Base-by-base conservation (phyloP, 2,329 filamentous ascomycete genomes). In the Botrytis galanthina region DNA sequence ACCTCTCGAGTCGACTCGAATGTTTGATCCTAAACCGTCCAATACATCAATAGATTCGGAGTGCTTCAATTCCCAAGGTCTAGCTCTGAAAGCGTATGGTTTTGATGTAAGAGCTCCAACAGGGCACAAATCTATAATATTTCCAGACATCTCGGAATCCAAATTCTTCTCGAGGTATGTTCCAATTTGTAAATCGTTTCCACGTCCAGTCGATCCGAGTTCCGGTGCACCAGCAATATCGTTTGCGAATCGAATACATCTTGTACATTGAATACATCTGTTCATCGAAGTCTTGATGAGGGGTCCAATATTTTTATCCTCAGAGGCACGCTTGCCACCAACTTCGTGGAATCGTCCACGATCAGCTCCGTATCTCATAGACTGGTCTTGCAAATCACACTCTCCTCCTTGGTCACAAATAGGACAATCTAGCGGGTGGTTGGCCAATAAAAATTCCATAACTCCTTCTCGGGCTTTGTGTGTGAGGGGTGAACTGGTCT, bases 261-360 rank as follows among this genome's bases (percentile, higher is more conserved):
- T 91, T 76, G 96, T 99, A 88, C 96, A 99, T 87, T 99, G 96
- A 81, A 99, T 99, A 84, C 96, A 99, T 83, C 96, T 90, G 88
- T 99, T 99, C 96, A 99, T 99, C 68, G 96, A 99, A 5, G 96
- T 99, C 90, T 99, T 99, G 85, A 99, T 93, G 78, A 99, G 84
- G 71, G 96, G 96, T 51, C 96, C 96, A 81, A 99, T 98, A 84
- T 99, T 98, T 89, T 99, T 99, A 85, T 99, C 96, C 86, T 99
- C 96, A 57, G 98, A 95, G 39, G 94, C 96, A 86, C 96, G 93
- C 89, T 99, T 99, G 84, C 96, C 96, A 73, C 89, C 91, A 81
- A 97, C 85, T 84, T 99, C 96, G 85, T 99, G 96, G 86, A 99
- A 99, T 80, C 96, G 92, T 75, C 96, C 96, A 82, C 96, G 90